These are phyloP conservation scores for Penicillium fimorum DNA, from an alignment of 495 filamentous ascomycete genomes.

Conservation along the genomic window DNA sequence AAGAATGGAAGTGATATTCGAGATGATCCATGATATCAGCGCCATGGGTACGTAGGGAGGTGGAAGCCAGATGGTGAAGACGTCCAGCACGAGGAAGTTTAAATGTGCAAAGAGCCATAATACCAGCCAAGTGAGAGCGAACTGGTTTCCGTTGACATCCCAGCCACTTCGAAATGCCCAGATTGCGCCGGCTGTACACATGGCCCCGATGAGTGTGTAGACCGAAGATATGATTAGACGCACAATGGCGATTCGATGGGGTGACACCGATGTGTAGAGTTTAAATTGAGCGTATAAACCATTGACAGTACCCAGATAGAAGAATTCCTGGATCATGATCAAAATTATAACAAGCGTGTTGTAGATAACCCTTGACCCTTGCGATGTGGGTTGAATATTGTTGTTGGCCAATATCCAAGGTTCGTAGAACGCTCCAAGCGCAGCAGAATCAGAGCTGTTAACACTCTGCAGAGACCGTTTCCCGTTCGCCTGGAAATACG, in stretches of 20 bases:
- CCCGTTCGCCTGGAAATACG: slow-evolving; percentile 34
- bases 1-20: slow-evolving; percentile 47
- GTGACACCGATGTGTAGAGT: slow-evolving; percentile 36
- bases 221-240: slow-evolving; percentile 38
- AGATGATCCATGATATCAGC: slow-evolving; percentile 48
- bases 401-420: slow-evolving; percentile 40
- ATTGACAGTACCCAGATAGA: slow-evolving; percentile 46
- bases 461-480: slow-evolving; percentile 26
- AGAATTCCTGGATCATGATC: slow-evolving; percentile 53
- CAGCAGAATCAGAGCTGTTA: slow-evolving; percentile 28
- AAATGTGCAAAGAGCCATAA: slow-evolving; percentile 54
- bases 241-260: slow-evolving; percentile 41
- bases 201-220: slow-evolving; percentile 47
- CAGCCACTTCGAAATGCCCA: slow-evolving; percentile 52
- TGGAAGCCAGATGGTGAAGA: slow-evolving; percentile 46
- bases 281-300: slow-evolving; percentile 45
- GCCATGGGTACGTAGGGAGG: slow-evolving; percentile 44
- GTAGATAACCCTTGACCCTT: slow-evolving; percentile 51
- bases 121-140: slow-evolving; percentile 44
- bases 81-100: slow-evolving; percentile 51
- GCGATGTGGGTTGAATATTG: slow-evolving; percentile 47
- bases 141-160: slow-evolving; percentile 48
- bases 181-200: slow-evolving; percentile 46
- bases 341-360: slow-evolving; percentile 53
- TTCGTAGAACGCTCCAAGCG: slow-evolving; percentile 37